Conservation (phyloP, 495 filamentous ascomycete species). For the Talaromyces thailandensis region DNA sequence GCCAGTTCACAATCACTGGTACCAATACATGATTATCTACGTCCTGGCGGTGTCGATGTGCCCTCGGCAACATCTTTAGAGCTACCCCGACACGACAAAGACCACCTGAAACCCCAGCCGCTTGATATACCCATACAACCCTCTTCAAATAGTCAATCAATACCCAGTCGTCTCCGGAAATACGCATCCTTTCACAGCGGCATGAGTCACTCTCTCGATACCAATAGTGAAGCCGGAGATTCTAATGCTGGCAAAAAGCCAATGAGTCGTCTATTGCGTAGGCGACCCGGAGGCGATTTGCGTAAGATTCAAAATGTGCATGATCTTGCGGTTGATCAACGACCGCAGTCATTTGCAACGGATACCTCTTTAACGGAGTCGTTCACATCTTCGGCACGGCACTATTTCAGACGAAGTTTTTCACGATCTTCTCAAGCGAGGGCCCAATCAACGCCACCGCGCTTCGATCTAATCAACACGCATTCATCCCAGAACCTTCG, state of each 20-base stretch:
- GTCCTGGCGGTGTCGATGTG: not conserved
- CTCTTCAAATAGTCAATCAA: not conserved
- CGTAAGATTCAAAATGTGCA: constrained; percentile 67
- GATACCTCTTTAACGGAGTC: constrained; percentile 63
- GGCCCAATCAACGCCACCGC: constrained; percentile 13
- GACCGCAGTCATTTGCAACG: constrained; percentile 65
- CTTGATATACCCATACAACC: not conserved
- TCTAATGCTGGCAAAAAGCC: constrained; percentile 37
- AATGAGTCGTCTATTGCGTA: constrained; percentile 53
- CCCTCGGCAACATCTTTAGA: not conserved
- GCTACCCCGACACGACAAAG: not conserved
- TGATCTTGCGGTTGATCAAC: constrained; percentile 51
- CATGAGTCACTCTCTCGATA: constrained; percentile 48
- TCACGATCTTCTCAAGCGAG: constrained; percentile 20
- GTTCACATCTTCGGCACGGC: constrained; percentile 46
- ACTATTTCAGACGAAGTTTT: constrained; percentile 24
- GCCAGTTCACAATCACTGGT: not conserved
- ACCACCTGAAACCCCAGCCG: not conserved
- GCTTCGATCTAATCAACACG: constrained; percentile 59
- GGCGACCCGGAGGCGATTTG: constrained; percentile 83
- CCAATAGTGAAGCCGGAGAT: constrained; percentile 49
- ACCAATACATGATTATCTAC: not conserved
- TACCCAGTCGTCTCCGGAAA: constrained; percentile 38
- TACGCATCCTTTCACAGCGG: constrained; percentile 70
- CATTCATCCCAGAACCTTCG: constrained; percentile 70